Conservation (phyloP, 139 green algal species). For the Pleodorina starrii region DNA sequence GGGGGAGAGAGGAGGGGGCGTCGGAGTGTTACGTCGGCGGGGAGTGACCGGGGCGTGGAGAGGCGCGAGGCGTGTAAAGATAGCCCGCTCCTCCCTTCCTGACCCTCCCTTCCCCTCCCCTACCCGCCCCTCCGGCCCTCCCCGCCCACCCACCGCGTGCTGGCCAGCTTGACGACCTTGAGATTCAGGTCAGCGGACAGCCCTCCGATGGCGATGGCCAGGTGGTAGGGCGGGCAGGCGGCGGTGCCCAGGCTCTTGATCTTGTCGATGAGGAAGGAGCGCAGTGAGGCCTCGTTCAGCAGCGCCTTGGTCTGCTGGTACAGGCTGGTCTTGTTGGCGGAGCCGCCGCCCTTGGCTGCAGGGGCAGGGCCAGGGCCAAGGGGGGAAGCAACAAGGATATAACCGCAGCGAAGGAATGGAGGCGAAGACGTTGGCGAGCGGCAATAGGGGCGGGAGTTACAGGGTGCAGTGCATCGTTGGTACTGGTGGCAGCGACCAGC, state of each 20-base stretch:
- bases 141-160: conserved; percentile 22
- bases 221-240: conserved; percentile 68
- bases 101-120: no score
- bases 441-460: no score
- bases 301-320: conserved; percentile 68
- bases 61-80: neutral
- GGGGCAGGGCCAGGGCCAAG: neutral
- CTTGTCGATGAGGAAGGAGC: conserved; percentile 57
- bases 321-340: conserved; percentile 64
- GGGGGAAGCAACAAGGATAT: no score
- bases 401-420: no score
- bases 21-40: neutral
- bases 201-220: conserved; percentile 64
- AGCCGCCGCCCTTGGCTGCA: conserved; percentile 57
- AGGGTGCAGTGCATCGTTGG: no score
- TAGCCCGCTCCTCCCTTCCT: no score
- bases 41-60: neutral
- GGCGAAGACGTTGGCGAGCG: no score
- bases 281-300: conserved; percentile 53
- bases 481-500: neutral
- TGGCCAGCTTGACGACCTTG: conserved; percentile 68
- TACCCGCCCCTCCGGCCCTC: neutral
- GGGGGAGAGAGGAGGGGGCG: neutral
- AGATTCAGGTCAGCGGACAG: conserved; percentile 58
- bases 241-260: conserved; percentile 66